Conservation (phyloP, 1,139 yeast species). For the Debaryomyces subglobosus region DNA sequence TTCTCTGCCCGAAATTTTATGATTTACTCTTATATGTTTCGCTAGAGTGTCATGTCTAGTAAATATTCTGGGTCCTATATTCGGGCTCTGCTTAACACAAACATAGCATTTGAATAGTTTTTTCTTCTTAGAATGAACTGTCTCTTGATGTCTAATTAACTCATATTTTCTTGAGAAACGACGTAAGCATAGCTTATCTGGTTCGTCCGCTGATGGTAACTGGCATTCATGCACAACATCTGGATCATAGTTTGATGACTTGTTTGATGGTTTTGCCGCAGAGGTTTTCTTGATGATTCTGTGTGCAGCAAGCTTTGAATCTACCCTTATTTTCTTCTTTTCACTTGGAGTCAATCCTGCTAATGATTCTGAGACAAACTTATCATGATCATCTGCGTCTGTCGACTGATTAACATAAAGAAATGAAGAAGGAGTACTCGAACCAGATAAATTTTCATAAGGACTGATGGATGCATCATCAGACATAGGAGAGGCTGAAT, state of each 20-base stretch:
- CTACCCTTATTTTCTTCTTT: conserved; percentile 29
- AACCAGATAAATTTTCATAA: conserved; percentile 12
- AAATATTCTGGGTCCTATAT: conserved; percentile 67
- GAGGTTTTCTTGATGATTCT: conserved; percentile 30
- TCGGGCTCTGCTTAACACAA: conserved; percentile 67
- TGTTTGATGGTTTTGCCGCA: conserved; percentile 28
- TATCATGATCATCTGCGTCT: conserved; percentile 32
- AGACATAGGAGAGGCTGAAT: conserved; percentile 12
- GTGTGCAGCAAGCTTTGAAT: conserved; percentile 34
- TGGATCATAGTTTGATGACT: conserved; percentile 52
- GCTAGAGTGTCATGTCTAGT: conserved; percentile 94
- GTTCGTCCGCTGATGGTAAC: conserved; percentile 50
- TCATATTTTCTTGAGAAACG: conserved; percentile 94
- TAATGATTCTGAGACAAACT: conserved; percentile 27
- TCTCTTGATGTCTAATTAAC: conserved; percentile 91
- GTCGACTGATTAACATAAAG: conserved; percentile 21
- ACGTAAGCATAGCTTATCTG: conserved; percentile 68
- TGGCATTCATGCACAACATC: conserved; percentile 55
- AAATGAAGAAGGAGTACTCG: conserved; percentile 19
- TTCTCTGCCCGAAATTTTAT: conserved; percentile 67
- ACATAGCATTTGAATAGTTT: conserved; percentile 84
- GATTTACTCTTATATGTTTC: conserved; percentile 89
- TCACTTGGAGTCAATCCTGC: conserved; percentile 25
- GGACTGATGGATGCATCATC: conserved; percentile 16
- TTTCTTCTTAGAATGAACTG: conserved; percentile 89